Evolutionary conservation across 202 grass and related monocot genomes (phyloP).

Genomic region (Alloteropsis angusta): DNA sequence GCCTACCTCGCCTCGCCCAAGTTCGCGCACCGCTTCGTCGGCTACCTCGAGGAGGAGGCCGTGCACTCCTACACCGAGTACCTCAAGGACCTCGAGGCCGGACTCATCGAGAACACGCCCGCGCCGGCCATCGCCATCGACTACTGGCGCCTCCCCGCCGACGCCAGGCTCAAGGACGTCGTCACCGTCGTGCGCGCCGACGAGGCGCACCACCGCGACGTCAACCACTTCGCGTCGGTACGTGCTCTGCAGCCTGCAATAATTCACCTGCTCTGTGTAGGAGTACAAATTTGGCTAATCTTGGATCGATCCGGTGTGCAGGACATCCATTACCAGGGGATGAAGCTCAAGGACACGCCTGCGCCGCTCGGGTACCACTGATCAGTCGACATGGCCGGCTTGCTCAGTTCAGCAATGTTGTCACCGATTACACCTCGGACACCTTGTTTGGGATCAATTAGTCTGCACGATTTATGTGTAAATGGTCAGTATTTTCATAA

Average conservation of each 20-base stretch:
- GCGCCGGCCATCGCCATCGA: conserved; percentile 88
- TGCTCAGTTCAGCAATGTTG: neutral
- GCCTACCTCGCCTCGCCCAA: conserved; percentile 75
- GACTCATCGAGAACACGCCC: conserved; percentile 69
- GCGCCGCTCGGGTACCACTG: conserved; percentile 79
- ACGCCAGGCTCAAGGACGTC: conserved; percentile 87
- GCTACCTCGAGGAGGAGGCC: conserved; percentile 93
- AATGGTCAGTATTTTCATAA: neutral
- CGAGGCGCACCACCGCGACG: conserved; percentile 95
- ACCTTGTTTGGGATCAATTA: neutral
- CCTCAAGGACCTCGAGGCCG: conserved; percentile 72
- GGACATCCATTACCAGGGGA: conserved; percentile 92
- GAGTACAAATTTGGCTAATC: neutral
- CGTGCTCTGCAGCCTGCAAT: neutral
- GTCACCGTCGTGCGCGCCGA: conserved; percentile 78
- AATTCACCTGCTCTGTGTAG: neutral
- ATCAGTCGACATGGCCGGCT: conserved; percentile 1
- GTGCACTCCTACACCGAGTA: conserved; percentile 95
- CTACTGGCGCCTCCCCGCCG: conserved; percentile 82
- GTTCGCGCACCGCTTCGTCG: conserved; percentile 78
- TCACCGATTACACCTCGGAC: neutral
- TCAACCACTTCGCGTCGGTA: conserved; percentile 96
- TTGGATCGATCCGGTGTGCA: conserved; percentile 20
- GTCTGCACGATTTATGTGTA: neutral
- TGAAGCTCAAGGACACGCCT: conserved; percentile 63